Evolutionary conservation across 1,139 yeast species (phyloP).

Genomic region (Suhomyces kunorum): DNA sequence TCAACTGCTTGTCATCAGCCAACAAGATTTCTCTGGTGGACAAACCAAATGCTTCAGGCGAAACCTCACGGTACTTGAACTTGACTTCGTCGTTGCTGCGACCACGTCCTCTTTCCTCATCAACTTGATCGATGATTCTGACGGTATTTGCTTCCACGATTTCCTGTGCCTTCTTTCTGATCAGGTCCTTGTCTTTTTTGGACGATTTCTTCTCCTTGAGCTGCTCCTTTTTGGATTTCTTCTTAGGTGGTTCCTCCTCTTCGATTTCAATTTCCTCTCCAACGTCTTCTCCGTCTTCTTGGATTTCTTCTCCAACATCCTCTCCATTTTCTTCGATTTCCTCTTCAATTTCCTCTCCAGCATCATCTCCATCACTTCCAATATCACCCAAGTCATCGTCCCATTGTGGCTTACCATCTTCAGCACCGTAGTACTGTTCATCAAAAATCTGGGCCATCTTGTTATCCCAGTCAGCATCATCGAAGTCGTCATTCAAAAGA

Average conservation of each 20-base stretch:
- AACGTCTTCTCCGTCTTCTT: slow-evolving; percentile 35
- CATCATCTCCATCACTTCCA: slow-evolving; percentile 30
- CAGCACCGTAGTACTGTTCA: slow-evolving; percentile 72
- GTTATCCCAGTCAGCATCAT: slow-evolving; percentile 88
- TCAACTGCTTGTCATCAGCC: slow-evolving; percentile 86
- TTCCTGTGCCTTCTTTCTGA: slow-evolving; percentile 69
- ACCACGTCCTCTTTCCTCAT: slow-evolving; percentile 61
- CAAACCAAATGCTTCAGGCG: slow-evolving; percentile 91
- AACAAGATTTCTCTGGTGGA: slow-evolving; percentile 81
- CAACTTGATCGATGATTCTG: slow-evolving; percentile 59
- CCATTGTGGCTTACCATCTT: slow-evolving; percentile 46
- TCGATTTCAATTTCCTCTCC: slow-evolving; percentile 35
- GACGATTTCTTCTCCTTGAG: slow-evolving; percentile 57
- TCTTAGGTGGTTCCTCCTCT: slow-evolving; percentile 33
- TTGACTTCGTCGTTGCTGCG: slow-evolving; percentile 48
- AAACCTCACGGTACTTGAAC: slow-evolving; percentile 90
- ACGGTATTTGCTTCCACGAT: slow-evolving; percentile 54
- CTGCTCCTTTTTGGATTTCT: slow-evolving; percentile 51
- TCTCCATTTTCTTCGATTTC: slow-evolving; percentile 21
- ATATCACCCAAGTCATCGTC: slow-evolving; percentile 26
- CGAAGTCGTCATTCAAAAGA: slow-evolving; percentile 83
- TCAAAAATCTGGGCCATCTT: slow-evolving; percentile 84
- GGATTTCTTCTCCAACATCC: slow-evolving; percentile 20
- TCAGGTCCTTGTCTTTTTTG: slow-evolving; percentile 61
- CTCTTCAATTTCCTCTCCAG: slow-evolving; percentile 23